Percentiles rank a stretch among this genome's conserved stretches.
Conservation (phyloP, 768 basidiomycete genomes). For the Boletus subcaerulescens region DNA sequence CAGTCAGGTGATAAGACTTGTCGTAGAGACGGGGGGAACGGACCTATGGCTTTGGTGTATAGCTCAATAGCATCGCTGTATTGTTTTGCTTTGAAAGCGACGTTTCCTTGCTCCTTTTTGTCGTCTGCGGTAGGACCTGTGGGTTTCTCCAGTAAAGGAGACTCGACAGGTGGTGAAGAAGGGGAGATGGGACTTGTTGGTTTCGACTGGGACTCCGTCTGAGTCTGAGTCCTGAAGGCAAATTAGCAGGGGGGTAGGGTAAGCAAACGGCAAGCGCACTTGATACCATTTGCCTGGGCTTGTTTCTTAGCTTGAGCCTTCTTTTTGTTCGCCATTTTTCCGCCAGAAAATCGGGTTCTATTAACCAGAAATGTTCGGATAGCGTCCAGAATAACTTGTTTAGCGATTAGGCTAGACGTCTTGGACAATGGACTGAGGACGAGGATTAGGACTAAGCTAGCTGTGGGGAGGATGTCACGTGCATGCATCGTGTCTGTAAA, state of each 20-base stretch:
- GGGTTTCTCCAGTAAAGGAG: conserved; percentile 16
- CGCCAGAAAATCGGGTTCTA: neutral
- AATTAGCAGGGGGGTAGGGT: conserved; percentile 6
- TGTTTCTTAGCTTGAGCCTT: conserved; percentile 28
- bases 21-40: conserved; percentile 20
- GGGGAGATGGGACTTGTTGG: conserved; percentile 20
- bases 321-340: conserved; percentile 33
- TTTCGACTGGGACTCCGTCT: conserved; percentile 5
- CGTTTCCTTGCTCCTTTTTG: conserved; percentile 75
- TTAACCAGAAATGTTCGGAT: conserved; percentile 1
- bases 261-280: conserved; percentile 13
- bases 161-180: conserved; percentile 3
- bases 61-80: conserved; percentile 69
- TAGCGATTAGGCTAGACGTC: neutral
- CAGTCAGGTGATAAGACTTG: conserved; percentile 5
- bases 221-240: conserved; percentile 14
- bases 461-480: conserved; percentile 15
- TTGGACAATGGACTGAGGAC: neutral
- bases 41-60: conserved; percentile 76
- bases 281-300: conserved; percentile 23
- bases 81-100: conserved; percentile 62
- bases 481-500: neutral
- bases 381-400: conserved; percentile 6
- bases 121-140: conserved; percentile 45
- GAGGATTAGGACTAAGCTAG: neutral